Percentiles rank a stretch among this genome's conserved stretches.
phyloP scores from a whole-genome alignment of 331 rosid genomes.

The Acacia pycnantha region DNA sequence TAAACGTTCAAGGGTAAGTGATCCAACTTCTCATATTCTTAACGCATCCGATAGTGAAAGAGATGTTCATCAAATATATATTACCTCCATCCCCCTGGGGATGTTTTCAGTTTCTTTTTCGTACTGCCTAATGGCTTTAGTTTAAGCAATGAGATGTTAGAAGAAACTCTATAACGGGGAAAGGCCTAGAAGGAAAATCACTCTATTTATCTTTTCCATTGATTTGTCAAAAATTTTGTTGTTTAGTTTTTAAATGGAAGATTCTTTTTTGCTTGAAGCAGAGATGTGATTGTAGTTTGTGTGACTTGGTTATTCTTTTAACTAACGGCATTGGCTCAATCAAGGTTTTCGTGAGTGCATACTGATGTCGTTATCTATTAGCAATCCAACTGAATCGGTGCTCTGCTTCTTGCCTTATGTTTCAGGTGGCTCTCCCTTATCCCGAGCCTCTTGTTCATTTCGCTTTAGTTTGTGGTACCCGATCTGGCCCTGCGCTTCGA shows the following conservation, averaged over 20 bases:
- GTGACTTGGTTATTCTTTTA: too few relatives aligned
- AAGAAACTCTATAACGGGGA: too few relatives aligned
- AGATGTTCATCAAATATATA: not conserved
- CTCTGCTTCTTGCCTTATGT: not conserved
- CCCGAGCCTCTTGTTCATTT: conserved; percentile 87
- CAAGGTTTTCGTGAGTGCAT: too few relatives aligned
- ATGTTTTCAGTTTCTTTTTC: not conserved
- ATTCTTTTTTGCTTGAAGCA: too few relatives aligned
- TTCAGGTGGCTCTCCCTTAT: conserved; percentile 81
- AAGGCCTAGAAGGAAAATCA: too few relatives aligned
- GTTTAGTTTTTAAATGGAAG: too few relatives aligned
- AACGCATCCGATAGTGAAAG: not conserved
- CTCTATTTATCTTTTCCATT: too few relatives aligned
- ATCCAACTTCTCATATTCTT: not conserved
- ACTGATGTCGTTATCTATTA: not conserved
- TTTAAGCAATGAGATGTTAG: too few relatives aligned
- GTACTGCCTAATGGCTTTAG: too few relatives aligned
- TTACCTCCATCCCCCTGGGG: not conserved
- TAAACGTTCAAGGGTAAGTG: conserved; percentile 60
- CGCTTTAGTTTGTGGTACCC: conserved; percentile 76
- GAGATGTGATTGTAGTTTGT: too few relatives aligned
- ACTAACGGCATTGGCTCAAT: too few relatives aligned
- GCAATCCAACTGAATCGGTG: not conserved
- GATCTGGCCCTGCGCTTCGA: conserved; percentile 75
- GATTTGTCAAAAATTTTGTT: too few relatives aligned